These are phyloP conservation scores for Thozetella sp. DNA, from an alignment of 495 filamentous ascomycete species.

Conservation along the genomic window DNA sequence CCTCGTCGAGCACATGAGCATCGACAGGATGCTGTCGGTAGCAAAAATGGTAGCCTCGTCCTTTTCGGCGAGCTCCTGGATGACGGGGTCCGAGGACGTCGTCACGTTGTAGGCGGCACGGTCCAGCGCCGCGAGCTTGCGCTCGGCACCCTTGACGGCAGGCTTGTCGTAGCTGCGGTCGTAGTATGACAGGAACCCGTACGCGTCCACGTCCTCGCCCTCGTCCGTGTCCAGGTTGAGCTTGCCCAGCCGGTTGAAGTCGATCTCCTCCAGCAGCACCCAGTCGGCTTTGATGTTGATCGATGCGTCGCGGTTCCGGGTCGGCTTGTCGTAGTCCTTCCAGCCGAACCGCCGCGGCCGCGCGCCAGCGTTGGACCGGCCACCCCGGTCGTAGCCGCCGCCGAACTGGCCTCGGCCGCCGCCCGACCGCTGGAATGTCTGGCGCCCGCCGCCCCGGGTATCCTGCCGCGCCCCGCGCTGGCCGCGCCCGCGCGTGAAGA, in stretches of 20 bases:
- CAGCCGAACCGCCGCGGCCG: slow-evolving; percentile 87
- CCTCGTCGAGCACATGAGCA: slow-evolving; percentile 97
- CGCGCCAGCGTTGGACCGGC: slow-evolving; percentile 49
- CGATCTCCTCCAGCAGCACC: slow-evolving; percentile 96
- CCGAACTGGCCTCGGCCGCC: slow-evolving; percentile 42
- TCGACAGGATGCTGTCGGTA: slow-evolving; percentile 93
- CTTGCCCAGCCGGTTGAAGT: slow-evolving; percentile 93
- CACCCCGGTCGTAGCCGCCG: slow-evolving; percentile 57
- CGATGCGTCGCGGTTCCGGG: slow-evolving; percentile 91
- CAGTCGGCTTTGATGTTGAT: slow-evolving; percentile 94
- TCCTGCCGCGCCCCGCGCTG: slow-evolving; percentile 74
- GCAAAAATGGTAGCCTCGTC: slow-evolving; percentile 97
- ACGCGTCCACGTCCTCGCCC: slow-evolving; percentile 91
- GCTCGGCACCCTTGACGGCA: slow-evolving; percentile 83
- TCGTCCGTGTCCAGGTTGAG: slow-evolving; percentile 92
- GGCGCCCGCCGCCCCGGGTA: slow-evolving; percentile 65
- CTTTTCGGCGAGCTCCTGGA: slow-evolving; percentile 95
- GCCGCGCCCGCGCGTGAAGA: slow-evolving; percentile 85
- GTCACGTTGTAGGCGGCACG: slow-evolving; percentile 97
- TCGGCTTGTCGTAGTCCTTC: slow-evolving; percentile 98
- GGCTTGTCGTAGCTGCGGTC: slow-evolving; percentile 92
- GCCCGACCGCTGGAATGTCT: slow-evolving; percentile 45
- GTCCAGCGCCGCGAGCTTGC: slow-evolving; percentile 84
- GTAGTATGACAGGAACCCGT: slow-evolving; percentile 98
- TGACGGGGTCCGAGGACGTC: slow-evolving; percentile 91